A percentile compares a stretch with the other conserved stretches of the same genome.
phyloP scores from a whole-genome alignment of 805 yeast genomes.

The Naumovozyma baii region DNA sequence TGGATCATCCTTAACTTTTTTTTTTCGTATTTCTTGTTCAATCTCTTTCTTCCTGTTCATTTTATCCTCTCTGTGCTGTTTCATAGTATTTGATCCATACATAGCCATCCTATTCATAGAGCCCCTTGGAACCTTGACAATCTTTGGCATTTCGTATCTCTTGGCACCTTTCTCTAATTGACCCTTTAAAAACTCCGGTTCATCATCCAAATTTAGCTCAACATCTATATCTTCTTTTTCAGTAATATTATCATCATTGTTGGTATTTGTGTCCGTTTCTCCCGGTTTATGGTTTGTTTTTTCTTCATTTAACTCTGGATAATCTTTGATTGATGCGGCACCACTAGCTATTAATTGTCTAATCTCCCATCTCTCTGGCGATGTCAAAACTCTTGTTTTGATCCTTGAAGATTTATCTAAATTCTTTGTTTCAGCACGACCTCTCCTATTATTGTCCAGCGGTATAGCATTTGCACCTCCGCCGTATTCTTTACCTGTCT shows the following conservation, averaged over 20 bases:
- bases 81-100: slow-evolving; percentile 60
- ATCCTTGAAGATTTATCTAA: slow-evolving; percentile 3
- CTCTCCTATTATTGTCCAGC: slow-evolving; percentile 8
- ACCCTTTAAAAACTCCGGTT: slow-evolving; percentile 66
- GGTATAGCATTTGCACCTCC: slow-evolving; percentile 1
- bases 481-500: slow-evolving; percentile 39
- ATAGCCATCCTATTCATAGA: slow-evolving; percentile 66
- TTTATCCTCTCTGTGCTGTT: slow-evolving; percentile 53
- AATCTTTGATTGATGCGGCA: slow-evolving; percentile 54
- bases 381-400: slow-evolving; percentile 45
- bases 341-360: slow-evolving; percentile 77
- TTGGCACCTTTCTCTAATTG: slow-evolving; percentile 14
- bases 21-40: slow-evolving; percentile 32
- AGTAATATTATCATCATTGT: slow-evolving; percentile 6
- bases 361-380: slow-evolving; percentile 88
- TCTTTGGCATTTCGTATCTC: slow-evolving; percentile 43
- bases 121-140: slow-evolving; percentile 71
- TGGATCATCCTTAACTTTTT: slow-evolving; percentile 26
- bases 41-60: slow-evolving; percentile 38
- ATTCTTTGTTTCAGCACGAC: slow-evolving; percentile 3
- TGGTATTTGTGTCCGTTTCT: slow-evolving; percentile 12
- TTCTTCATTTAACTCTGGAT: slow-evolving; percentile 50
- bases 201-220: slow-evolving; percentile 51
- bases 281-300: slow-evolving; percentile 15
- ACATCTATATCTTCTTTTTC: slow-evolving; percentile 51